A percentile compares a stretch with the other conserved stretches of the same genome.
phyloP scores from a whole-genome alignment of 2,329 filamentous ascomycete species.

The Cytospora piceicola region DNA sequence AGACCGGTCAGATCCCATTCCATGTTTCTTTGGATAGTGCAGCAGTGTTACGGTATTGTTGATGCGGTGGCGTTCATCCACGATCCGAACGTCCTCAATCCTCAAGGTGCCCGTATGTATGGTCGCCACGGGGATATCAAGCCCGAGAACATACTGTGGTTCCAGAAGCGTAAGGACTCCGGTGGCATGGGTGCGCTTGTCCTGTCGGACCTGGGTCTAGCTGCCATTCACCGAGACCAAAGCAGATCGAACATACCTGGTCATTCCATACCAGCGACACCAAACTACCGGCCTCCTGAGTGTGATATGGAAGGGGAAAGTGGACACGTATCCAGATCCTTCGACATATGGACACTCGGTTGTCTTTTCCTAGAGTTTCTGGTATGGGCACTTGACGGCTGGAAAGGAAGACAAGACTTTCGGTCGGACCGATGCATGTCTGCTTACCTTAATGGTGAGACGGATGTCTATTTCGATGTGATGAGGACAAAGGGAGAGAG shows the following conservation, averaged over 20 bases:
- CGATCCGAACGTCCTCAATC: neutral
- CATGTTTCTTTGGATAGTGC: conserved; percentile 24
- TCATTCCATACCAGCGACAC: neutral
- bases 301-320: neutral
- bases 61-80: conserved; percentile 28
- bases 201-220: conserved; percentile 13
- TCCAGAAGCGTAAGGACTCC: neutral
- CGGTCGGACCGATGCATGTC: conserved; percentile 8
- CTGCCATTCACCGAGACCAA: neutral
- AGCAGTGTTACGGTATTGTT: conserved; percentile 30
- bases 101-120: neutral
- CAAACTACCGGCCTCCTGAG: neutral
- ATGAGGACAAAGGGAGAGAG: neutral
- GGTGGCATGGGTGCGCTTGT: neutral
- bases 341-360: conserved; percentile 11
- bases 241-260: conserved; percentile 1
- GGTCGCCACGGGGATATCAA: conserved; percentile 16
- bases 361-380: conserved; percentile 15
- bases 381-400: neutral
- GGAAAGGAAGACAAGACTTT: neutral
- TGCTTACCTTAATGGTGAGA: neutral
- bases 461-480: neutral
- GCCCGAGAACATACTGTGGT: conserved; percentile 15
- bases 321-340: neutral
- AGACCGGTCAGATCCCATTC: neutral